Percentiles rank a stretch among this genome's conserved stretches.
Conservation (phyloP, 2,329 filamentous ascomycete genomes). For the Colletotrichum tofieldiae region DNA sequence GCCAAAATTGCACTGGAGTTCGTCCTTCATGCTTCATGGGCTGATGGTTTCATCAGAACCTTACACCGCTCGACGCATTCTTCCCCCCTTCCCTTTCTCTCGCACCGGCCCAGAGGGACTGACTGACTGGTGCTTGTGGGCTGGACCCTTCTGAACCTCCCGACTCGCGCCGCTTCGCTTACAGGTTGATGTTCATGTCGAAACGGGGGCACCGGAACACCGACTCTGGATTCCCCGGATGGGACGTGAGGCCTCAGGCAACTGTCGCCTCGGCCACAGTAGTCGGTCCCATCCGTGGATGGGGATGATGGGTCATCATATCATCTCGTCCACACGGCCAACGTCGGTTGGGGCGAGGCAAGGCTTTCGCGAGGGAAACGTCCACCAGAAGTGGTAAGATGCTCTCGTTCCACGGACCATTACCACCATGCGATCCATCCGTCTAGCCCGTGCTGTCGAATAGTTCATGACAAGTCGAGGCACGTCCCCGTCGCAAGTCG, state of each 20-base stretch:
- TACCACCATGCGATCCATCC: background rate
- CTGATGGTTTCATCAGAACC: constrained; percentile 17
- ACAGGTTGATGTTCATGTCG: background rate
- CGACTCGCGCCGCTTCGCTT: constrained; percentile 5
- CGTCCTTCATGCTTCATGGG: constrained; percentile 32
- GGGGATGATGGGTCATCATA: background rate
- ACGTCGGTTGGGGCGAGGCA: background rate
- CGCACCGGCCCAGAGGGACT: background rate
- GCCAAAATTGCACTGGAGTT: constrained; percentile 40
- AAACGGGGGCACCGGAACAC: background rate
- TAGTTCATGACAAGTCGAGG: background rate
- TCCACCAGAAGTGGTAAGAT: background rate
- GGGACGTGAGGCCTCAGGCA: background rate
- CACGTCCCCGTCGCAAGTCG: background rate
- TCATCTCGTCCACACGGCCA: background rate
- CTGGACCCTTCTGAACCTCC: background rate
- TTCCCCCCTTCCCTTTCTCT: no score
- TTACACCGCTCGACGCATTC: constrained; percentile 3
- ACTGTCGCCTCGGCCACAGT: background rate
- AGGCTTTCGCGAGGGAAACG: background rate
- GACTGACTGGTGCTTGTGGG: background rate
- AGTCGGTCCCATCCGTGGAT: background rate
- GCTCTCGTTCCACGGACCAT: background rate
- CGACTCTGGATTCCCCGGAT: constrained; percentile 3
- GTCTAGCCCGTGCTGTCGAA: background rate